Evolutionary conservation across 2,329 filamentous ascomycete genomes (phyloP).

Genomic region (Chrysoporthe deuterocubensis): DNA sequence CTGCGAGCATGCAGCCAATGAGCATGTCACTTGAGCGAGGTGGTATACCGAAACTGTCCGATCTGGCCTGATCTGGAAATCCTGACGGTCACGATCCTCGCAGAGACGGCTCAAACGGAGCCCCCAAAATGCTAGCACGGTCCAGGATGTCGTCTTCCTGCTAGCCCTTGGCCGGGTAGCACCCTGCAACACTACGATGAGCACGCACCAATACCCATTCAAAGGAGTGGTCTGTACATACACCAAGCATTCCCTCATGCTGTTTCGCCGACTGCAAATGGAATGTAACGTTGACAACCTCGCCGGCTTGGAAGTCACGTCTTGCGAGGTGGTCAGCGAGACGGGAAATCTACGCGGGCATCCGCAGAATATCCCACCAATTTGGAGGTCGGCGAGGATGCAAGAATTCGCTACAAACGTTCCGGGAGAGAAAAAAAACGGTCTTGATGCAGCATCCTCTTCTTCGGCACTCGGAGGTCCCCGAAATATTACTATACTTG

Average conservation of each 20-base stretch:
- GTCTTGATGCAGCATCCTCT: background rate
- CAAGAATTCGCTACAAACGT: too few relatives aligned
- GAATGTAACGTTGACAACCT: conserved; percentile 6
- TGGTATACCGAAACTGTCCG: conserved; percentile 25
- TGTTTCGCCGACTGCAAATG: conserved; percentile 10
- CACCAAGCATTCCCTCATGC: background rate
- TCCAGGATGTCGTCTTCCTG: background rate
- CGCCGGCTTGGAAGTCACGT: background rate
- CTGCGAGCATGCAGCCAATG: conserved; percentile 21
- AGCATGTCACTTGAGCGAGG: conserved; percentile 23
- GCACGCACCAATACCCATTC: too few relatives aligned
- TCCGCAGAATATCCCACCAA: background rate
- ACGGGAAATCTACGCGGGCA: background rate
- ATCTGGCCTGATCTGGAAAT: conserved; percentile 25
- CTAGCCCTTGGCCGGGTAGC: background rate
- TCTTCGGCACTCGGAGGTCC: conserved; percentile 25
- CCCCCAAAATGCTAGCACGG: conserved; percentile 4
- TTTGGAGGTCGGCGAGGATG: conserved; percentile 1
- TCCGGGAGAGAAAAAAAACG: background rate
- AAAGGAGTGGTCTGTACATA: background rate
- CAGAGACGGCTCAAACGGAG: conserved; percentile 1
- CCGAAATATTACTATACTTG: conserved; percentile 9
- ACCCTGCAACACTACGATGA: conserved; percentile 4
- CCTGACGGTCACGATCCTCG: conserved; percentile 14
- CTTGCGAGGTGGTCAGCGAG: background rate